These are phyloP conservation scores for Terana coerulea DNA, from an alignment of 768 basidiomycete species.

Conservation along the genomic window DNA sequence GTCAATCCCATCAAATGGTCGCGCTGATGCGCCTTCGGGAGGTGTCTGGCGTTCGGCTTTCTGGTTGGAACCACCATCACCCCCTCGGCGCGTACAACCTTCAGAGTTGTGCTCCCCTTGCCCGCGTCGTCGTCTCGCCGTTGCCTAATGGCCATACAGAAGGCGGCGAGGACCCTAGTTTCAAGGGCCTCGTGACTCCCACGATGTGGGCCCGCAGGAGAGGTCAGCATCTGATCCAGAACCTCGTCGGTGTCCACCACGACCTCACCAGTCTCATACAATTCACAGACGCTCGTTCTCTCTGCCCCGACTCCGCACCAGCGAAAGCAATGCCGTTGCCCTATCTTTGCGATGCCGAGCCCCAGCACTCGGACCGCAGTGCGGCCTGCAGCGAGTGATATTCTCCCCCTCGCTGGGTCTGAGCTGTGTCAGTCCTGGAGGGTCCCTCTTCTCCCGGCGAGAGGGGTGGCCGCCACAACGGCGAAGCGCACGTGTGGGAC, in stretches of 20 bases:
- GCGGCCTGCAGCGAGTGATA: too few species aligned
- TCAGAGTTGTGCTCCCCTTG: too few species aligned
- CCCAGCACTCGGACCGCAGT: not conserved
- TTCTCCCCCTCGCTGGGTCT: too few species aligned
- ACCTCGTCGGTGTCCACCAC: not conserved
- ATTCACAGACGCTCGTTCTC: not conserved
- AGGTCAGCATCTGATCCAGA: not conserved
- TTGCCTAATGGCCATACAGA: not conserved
- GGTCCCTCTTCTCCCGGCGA: not conserved
- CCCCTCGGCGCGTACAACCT: too few species aligned
- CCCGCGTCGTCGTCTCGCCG: too few species aligned
- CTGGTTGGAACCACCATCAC: too few species aligned
- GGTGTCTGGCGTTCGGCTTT: not conserved
- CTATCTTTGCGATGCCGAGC: slow-evolving; percentile 1
- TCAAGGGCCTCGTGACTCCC: not conserved
- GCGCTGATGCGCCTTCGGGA: not conserved
- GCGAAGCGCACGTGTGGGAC: not conserved
- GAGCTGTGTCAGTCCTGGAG: too few species aligned
- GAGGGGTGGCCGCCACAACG: not conserved
- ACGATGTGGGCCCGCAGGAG: not conserved
- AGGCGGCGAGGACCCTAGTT: not conserved
- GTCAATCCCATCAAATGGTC: not conserved
- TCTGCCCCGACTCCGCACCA: not conserved
- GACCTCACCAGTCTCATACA: not conserved
- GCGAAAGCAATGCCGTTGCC: not conserved